A percentile compares a stretch with the other conserved stretches of the same genome.
Conservation (phyloP, 768 basidiomycete species). For the Serendipita sp. region DNA sequence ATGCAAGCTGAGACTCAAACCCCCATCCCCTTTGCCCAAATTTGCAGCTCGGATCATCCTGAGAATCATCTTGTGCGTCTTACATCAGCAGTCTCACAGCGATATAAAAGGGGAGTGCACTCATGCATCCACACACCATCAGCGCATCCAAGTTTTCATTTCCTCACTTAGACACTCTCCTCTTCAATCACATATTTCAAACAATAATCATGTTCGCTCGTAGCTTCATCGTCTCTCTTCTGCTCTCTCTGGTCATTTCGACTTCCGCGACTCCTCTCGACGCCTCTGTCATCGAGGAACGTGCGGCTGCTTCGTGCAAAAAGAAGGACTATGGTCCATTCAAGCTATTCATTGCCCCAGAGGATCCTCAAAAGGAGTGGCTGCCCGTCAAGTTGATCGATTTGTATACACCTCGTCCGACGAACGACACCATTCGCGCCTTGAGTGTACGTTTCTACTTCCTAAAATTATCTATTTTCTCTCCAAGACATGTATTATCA, state of each 20-base stretch:
- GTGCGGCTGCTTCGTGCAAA: neutral
- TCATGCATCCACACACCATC: too few relatives aligned
- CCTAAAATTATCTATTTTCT: neutral
- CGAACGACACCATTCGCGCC: neutral
- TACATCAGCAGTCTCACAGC: too few relatives aligned
- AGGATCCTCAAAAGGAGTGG: neutral
- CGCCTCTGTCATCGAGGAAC: neutral
- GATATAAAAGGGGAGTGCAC: too few relatives aligned
- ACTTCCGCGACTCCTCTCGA: neutral
- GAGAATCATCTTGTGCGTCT: too few relatives aligned
- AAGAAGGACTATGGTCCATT: neutral
- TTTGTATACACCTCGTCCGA: conserved; percentile 1
- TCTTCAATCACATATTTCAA: too few relatives aligned
- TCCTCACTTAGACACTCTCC: too few relatives aligned
- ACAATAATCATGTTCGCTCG: too few relatives aligned
- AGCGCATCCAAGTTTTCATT: too few relatives aligned
- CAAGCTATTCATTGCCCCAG: neutral
- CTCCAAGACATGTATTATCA: too few relatives aligned
- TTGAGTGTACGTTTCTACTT: neutral
- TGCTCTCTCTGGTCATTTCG: neutral
- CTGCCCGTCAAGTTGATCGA: neutral
- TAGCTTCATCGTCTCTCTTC: neutral
- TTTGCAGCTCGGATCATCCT: too few relatives aligned
- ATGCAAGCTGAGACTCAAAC: too few relatives aligned
- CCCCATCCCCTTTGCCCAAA: too few relatives aligned